A percentile compares a stretch with the other conserved stretches of the same genome.
These are phyloP conservation scores for Acer campestre DNA, from an alignment of 345 rosid genomes.

Conservation along the genomic window DNA sequence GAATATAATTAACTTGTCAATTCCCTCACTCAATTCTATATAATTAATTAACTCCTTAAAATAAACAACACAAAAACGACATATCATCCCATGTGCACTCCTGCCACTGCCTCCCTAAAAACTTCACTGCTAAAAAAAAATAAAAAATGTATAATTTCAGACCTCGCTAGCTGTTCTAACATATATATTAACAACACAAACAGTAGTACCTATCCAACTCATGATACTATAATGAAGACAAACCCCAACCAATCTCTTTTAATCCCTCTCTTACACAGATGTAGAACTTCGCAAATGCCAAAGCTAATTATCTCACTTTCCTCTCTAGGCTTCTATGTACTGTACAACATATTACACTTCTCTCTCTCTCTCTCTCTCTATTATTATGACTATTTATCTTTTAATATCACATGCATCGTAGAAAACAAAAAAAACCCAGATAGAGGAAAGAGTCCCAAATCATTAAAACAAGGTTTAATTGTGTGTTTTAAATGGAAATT, in stretches of 20 bases:
- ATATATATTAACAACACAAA: neutral
- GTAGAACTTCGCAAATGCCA: constrained; percentile 29
- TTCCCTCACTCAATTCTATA: constrained; percentile 36
- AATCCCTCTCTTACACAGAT: constrained; percentile 32
- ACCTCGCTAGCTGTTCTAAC: constrained; percentile 26
- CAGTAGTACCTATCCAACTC: constrained; percentile 28
- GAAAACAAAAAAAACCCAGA: constrained; percentile 18
- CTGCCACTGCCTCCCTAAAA: constrained; percentile 26
- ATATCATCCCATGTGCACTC: constrained; percentile 56
- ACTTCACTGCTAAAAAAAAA: constrained; percentile 5
- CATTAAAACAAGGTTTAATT: constrained; percentile 19
- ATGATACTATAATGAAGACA: constrained; percentile 32
- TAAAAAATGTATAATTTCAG: neutral
- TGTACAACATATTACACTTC: neutral
- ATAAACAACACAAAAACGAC: constrained; percentile 40
- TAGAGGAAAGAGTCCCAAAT: neutral
- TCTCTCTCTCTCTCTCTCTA: too few species aligned
- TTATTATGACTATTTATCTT: neutral
- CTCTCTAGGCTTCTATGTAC: constrained; percentile 4
- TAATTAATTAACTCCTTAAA: constrained; percentile 16
- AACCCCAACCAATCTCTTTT: constrained; percentile 33
- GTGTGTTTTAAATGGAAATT: constrained; percentile 11
- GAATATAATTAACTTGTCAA: constrained; percentile 39
- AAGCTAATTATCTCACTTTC: constrained; percentile 39
- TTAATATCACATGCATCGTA: constrained; percentile 20